Evolutionary conservation across 1,284 basidiomycete species (phyloP), one percentile per base, ranked within the genome.

Genomic region (Filobasidium uniguttulatum): DNA sequence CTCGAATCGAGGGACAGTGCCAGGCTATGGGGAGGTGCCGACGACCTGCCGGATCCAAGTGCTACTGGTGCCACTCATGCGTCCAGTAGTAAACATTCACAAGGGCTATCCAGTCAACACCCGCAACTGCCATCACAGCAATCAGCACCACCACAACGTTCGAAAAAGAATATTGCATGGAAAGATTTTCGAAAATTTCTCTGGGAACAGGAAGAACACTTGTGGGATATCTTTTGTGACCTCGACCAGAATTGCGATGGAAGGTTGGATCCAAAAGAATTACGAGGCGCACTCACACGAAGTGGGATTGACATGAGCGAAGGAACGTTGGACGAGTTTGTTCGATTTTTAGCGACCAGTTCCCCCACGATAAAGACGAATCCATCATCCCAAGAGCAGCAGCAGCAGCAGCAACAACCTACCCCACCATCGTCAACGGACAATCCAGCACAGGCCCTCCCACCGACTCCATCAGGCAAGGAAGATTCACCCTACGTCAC

Each of bases 181-280:
- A 74, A 75, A 56, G 81, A 82, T 60, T 91, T 90, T 66, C 77
- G 78, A 69, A 64, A 53, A 33, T 63, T 64, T 55, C 54, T 61
- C 49, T 63, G 59, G 63, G 64, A 65, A 44, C 57, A 67, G 53
- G 68, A 70, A 52, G 56, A 61, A 81, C 85, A 91, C 67, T 73
- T 91, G 40, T 91, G 89, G 88, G 74, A 78, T 49, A 81, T 88
- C 53, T 91, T 93, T 66, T 85, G 89, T 60, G 78, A 88, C 57
- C 75, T 91, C 33, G 88, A 91, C 69, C 72, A 85, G 52, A 87
- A 91, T 61, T 77, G 81, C 28, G 86, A 91, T 67, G 88, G 86
- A 3, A 77, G 77, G 53, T 67, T 91, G 25, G 86, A 89, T 58
- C 72, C 77, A 6, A 68, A 73, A 14, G 87, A 91, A 62, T 75